phyloP scores from a whole-genome alignment of 2,329 filamentous ascomycete species.

The Pyrenophora teres region DNA sequence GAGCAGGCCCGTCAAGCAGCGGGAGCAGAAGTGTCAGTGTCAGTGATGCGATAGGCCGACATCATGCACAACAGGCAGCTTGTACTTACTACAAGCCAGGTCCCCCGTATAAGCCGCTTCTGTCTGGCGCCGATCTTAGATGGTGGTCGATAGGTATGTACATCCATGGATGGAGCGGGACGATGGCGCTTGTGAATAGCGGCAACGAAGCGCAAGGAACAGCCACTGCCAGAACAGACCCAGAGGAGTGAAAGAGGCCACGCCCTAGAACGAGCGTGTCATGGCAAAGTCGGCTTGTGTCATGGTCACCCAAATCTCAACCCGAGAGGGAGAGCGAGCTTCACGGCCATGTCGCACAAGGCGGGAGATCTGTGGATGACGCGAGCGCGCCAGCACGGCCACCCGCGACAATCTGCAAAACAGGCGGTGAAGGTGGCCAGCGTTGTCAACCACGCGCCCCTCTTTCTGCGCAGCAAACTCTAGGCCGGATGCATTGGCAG shows the following conservation, averaged over 20 bases:
- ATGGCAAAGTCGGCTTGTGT: no score
- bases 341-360: constrained; percentile 23
- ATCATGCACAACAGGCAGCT: constrained; percentile 23
- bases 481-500: constrained; percentile 10
- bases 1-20: constrained; percentile 6
- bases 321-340: constrained; percentile 6
- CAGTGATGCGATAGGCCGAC: constrained; percentile 33
- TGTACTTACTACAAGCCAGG: constrained; percentile 32
- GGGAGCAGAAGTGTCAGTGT: constrained; percentile 10
- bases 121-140: constrained; percentile 38
- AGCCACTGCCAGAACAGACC: neutral
- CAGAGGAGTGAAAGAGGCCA: constrained; percentile 1
- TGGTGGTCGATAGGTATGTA: constrained; percentile 24
- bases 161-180: constrained; percentile 14
- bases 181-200: constrained; percentile 14
- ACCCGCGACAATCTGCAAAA: constrained; percentile 32
- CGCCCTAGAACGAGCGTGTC: neutral
- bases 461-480: constrained; percentile 18
- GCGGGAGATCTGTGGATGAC: constrained; percentile 31
- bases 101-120: constrained; percentile 26
- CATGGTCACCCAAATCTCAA: neutral
- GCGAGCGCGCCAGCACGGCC: constrained; percentile 30
- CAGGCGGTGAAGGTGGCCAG: constrained; percentile 29
- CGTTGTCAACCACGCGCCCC: constrained; percentile 29
- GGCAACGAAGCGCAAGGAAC: constrained; percentile 11